phyloP scores from a whole-genome alignment of 768 basidiomycete species.

The Daedaleopsis nitida region DNA sequence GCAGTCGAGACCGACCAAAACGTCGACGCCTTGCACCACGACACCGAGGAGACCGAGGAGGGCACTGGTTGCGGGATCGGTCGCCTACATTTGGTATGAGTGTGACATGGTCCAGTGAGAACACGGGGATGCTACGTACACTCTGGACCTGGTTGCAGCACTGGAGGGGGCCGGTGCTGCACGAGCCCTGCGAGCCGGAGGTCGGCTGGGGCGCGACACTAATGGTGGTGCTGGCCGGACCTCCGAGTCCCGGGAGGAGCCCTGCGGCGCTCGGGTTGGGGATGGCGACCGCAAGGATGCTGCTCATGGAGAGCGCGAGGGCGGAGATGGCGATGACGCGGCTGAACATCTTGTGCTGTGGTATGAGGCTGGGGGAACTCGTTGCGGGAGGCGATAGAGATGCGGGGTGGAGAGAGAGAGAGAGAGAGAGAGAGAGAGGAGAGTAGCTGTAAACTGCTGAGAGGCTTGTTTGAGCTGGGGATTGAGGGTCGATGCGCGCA shows the following conservation, averaged over 20 bases:
- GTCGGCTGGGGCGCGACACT: background rate
- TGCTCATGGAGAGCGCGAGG: background rate
- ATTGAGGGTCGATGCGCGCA: background rate
- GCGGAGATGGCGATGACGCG: background rate
- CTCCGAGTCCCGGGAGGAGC: no score
- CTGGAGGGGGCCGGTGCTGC: background rate
- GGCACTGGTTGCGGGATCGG: background rate
- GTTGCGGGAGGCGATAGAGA: background rate
- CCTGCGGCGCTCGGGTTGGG: background rate
- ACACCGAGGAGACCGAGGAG: constrained; percentile 22
- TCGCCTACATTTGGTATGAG: background rate
- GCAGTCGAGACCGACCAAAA: constrained; percentile 24
- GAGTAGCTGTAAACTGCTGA: background rate
- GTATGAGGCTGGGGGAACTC: background rate
- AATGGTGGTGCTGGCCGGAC: background rate
- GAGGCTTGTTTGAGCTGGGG: background rate
- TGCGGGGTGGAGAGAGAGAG: background rate
- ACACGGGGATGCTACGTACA: background rate
- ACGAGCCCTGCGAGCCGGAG: background rate
- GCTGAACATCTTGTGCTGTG: background rate
- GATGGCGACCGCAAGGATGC: constrained; percentile 8
- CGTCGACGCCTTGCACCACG: constrained; percentile 19
- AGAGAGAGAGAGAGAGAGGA: background rate
- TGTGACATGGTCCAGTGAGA: background rate
- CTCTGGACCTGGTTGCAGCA: background rate